These are phyloP conservation scores for Ephemerocybe angulata DNA, from an alignment of 768 basidiomycete species.

Conservation along the genomic window DNA sequence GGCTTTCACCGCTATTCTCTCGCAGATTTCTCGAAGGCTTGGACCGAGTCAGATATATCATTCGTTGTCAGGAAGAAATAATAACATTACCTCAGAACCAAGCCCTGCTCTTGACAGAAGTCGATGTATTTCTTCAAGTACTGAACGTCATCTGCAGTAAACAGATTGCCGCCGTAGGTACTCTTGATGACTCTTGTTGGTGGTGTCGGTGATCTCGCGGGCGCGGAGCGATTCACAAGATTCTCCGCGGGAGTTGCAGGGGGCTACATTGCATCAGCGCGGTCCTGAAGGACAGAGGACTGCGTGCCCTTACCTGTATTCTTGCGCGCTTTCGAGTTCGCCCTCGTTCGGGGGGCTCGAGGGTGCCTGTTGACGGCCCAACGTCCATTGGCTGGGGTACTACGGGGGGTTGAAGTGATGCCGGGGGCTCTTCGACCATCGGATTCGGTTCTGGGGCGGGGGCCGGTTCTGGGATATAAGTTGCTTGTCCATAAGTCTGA, in stretches of 20 bases:
- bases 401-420: not conserved
- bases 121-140: conserved; percentile 89
- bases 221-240: conserved; percentile 66
- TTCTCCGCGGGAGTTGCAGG: conserved; percentile 66
- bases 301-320: conserved; percentile 40
- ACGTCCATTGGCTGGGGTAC: conserved; percentile 4
- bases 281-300: conserved; percentile 7
- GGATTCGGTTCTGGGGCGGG: conserved; percentile 36
- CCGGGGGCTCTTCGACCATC: not conserved
- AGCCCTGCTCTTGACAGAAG: conserved; percentile 84
- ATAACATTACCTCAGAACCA: conserved; percentile 63
- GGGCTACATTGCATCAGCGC: conserved; percentile 32
- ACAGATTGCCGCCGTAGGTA: conserved; percentile 85
- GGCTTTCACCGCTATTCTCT: conserved; percentile 82
- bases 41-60: not conserved
- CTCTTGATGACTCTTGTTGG: conserved; percentile 83
- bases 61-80: not conserved
- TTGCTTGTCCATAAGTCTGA: conserved; percentile 38
- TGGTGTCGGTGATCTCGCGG: conserved; percentile 79
- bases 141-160: conserved; percentile 77
- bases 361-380: conserved; percentile 2
- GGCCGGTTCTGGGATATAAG: conserved; percentile 47
- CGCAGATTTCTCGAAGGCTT: conserved; percentile 80
- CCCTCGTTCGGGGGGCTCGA: conserved; percentile 35
- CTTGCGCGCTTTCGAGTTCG: conserved; percentile 71